Evolutionary conservation across 2,329 filamentous ascomycete genomes (phyloP).

Genomic region (Pestalotiopsis sp.): DNA sequence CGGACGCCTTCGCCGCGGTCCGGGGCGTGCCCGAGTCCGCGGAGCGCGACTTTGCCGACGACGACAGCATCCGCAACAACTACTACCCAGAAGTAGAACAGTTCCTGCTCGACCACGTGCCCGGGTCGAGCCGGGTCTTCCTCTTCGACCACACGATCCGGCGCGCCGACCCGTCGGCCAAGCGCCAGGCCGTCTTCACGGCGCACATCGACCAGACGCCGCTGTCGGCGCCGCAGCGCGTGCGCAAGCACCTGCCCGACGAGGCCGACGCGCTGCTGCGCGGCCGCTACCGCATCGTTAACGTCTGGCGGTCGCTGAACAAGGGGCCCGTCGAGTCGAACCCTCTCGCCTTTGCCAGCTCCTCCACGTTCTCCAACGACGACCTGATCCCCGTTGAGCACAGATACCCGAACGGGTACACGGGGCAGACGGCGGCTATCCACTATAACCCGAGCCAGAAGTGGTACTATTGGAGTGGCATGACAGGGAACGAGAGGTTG

Average conservation of each 20-base stretch:
- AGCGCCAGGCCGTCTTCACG: slow-evolving; percentile 68
- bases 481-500: slow-evolving; percentile 72
- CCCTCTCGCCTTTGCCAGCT: slow-evolving; percentile 71
- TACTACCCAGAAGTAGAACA: slow-evolving; percentile 88
- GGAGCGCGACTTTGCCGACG: slow-evolving; percentile 65
- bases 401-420: slow-evolving; percentile 68
- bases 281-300: slow-evolving; percentile 79
- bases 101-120: slow-evolving; percentile 68
- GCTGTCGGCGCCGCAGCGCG: slow-evolving; percentile 65
- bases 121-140: slow-evolving; percentile 66
- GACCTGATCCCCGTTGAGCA: slow-evolving; percentile 76
- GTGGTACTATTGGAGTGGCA: slow-evolving; percentile 83
- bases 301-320: slow-evolving; percentile 77
- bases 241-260: slow-evolving; percentile 64
- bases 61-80: slow-evolving; percentile 66
- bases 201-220: slow-evolving; percentile 87
- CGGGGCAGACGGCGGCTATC: slow-evolving; percentile 75
- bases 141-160: slow-evolving; percentile 91
- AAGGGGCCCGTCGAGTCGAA: slow-evolving; percentile 63
- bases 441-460: slow-evolving; percentile 61
- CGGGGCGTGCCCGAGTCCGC: slow-evolving; percentile 58
- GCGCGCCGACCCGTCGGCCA: slow-evolving; percentile 58
- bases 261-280: slow-evolving; percentile 69
- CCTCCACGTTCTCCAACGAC: slow-evolving; percentile 58
- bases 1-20: slow-evolving; percentile 74